Base-by-base conservation (phyloP, 371 early-diverging fungal species). In the Mortierella sp. region DNA sequence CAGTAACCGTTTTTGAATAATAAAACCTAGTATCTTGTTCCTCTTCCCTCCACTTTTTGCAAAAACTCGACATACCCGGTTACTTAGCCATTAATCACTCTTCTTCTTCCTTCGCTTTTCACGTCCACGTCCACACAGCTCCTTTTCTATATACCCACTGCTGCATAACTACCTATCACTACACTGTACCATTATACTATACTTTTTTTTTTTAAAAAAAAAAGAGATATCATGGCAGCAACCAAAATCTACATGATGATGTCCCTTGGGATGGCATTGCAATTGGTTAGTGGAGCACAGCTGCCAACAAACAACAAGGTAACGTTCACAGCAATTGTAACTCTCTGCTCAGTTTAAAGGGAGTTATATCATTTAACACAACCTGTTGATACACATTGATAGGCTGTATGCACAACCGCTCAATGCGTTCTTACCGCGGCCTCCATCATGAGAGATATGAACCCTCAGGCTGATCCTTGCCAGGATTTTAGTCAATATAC, bases 371-470 rank as follows among this genome's bases (percentile, higher is more conserved):
- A 39, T 39, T 39, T 39, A 10, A 39, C 10, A 10, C 39, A 39
- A 4, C 11, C 1, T 35, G 4, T 10, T 6, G 10, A 39, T 39
- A 5, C 24, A 62, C 26, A 2, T 63, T 37, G 26, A 39, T 43
- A 89, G 88, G 73, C 83, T 66, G 43, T 86, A 11, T 91, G 92
- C 71, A 60, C 84, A 6, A 83, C 88, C n/a, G 84, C 89, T 30
- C 88, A 89, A 47, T 93, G 93, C 70, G 86, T 91, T 9, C 65
- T 85, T 40, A 88, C 90, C 3, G 90, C 92, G 1, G 87, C 90
- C 2, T 83, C 89, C 45, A 87, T 93, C 28, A 32, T 87, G 51
- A 60, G 75, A 58, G 87, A 87, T 51, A 87, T 90, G 60, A 85
- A 88, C 66, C 64, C 60, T 10, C 63, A 70, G 16, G 77, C 76